A percentile compares a stretch with the other conserved stretches of the same genome.
Conservation (phyloP, 2,329 filamentous ascomycete species). For the Phaeosphaeriaceae sp. region DNA sequence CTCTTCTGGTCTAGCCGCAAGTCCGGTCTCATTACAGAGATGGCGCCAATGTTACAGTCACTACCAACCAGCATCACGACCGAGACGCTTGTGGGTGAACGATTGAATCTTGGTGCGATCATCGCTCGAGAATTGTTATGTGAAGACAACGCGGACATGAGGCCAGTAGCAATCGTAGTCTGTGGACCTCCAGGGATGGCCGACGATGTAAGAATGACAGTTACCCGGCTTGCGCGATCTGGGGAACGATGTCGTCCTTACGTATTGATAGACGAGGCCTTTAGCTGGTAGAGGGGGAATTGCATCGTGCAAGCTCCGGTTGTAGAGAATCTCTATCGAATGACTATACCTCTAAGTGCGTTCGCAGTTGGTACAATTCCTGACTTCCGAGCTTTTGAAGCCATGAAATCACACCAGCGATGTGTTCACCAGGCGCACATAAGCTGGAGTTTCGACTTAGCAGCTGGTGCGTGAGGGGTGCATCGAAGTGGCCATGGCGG, state of each 20-base stretch:
- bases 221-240: constrained; percentile 20
- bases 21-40: constrained; percentile 1
- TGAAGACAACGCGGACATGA: constrained; percentile 24
- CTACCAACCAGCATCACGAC: constrained; percentile 30
- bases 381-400: no score
- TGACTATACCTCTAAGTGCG: no score
- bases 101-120: constrained; percentile 44
- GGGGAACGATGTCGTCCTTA: neutral
- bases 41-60: constrained; percentile 38
- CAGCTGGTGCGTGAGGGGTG: no score
- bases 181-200: constrained; percentile 53
- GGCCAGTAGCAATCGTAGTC: constrained; percentile 49
- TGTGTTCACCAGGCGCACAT: no score
- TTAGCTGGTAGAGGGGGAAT: constrained; percentile 1
- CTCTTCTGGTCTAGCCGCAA: constrained; percentile 14
- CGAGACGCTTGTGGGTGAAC: constrained; percentile 36
- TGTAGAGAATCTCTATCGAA: no score
- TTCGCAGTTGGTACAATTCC: no score
- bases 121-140: constrained; percentile 15
- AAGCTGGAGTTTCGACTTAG: no score
- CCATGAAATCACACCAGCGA: no score
- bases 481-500: no score
- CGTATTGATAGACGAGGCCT: constrained; percentile 9
- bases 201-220: constrained; percentile 49
- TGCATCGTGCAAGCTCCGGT: no score